Evolutionary conservation across 2,329 filamentous ascomycete genomes (phyloP).

Genomic region (Diplocarpon rosae): DNA sequence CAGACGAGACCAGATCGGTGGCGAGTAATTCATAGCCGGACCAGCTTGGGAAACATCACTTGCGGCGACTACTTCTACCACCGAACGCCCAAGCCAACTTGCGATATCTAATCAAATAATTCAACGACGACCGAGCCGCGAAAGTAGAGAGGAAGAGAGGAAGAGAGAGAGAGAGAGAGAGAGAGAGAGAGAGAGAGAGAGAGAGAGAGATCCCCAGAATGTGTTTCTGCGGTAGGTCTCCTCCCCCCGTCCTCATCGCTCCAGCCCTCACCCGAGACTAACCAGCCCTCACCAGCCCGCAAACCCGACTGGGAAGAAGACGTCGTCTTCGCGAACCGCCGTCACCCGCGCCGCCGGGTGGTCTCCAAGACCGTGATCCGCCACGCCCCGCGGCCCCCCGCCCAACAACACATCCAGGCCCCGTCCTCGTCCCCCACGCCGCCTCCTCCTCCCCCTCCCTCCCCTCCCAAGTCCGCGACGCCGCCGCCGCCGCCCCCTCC

Average conservation of each 20-base stretch:
- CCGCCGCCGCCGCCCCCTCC: constrained; percentile 6
- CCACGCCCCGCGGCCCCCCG: constrained; percentile 3
- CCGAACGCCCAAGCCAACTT: too few relatives aligned
- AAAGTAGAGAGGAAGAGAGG: too few relatives aligned
- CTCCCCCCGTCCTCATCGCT: neutral
- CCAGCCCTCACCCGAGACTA: neutral
- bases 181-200: too few relatives aligned
- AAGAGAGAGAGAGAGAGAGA: too few relatives aligned
- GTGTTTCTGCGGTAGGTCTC: too few relatives aligned
- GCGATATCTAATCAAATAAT: too few relatives aligned
- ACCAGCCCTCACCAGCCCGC: constrained; percentile 5
- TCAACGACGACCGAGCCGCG: too few relatives aligned
- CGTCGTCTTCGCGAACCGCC: constrained; percentile 15
- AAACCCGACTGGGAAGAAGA: constrained; percentile 20
- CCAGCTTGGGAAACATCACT: too few relatives aligned
- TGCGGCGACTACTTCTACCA: too few relatives aligned
- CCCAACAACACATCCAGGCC: constrained; percentile 11
- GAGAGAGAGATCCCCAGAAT: too few relatives aligned
- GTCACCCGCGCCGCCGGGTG: constrained; percentile 5
- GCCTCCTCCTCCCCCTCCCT: neutral
- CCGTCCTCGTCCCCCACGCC: constrained; percentile 3
- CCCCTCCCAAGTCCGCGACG: constrained; percentile 4
- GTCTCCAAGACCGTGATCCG: constrained; percentile 13
- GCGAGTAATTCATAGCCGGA: too few relatives aligned
- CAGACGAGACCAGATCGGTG: too few relatives aligned